Evolutionary conservation across 352 stramenopile genomes (phyloP).

Genomic region (Phytophthora podocarpi): DNA sequence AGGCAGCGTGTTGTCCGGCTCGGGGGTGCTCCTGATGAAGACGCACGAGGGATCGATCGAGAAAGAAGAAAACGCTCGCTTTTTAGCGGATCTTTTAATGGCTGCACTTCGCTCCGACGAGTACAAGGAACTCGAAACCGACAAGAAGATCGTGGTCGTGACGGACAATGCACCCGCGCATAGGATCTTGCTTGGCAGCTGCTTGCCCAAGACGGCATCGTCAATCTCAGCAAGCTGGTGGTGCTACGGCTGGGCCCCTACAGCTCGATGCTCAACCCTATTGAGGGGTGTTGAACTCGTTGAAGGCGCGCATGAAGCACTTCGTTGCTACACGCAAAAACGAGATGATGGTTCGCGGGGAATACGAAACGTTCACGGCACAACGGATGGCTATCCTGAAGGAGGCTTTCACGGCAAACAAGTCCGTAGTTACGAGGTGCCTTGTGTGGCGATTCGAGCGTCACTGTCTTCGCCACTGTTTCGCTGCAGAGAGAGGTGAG

Average conservation of each 20-base stretch:
- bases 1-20: not conserved
- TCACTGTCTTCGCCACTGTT: not conserved
- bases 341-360: not conserved
- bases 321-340: not conserved
- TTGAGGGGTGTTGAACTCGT: not conserved
- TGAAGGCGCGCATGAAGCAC: not conserved
- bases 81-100: conserved; percentile 2
- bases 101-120: not conserved
- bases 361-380: not conserved
- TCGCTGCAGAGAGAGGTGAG: not conserved
- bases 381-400: not conserved
- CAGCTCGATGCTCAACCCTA: not conserved
- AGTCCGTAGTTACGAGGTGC: not conserved
- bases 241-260: conserved; percentile 16
- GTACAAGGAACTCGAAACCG: not conserved
- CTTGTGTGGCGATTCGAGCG: not conserved
- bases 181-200: not conserved
- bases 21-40: not conserved
- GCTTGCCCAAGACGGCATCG: not conserved
- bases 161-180: not conserved
- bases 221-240: conserved; percentile 8
- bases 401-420: not conserved
- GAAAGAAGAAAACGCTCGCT: conserved; percentile 2
- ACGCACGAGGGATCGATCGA: not conserved
- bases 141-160: conserved; percentile 4